Base-by-base conservation (phyloP, 1,284 basidiomycete species). In the Pisolithus thermaeus region DNA sequence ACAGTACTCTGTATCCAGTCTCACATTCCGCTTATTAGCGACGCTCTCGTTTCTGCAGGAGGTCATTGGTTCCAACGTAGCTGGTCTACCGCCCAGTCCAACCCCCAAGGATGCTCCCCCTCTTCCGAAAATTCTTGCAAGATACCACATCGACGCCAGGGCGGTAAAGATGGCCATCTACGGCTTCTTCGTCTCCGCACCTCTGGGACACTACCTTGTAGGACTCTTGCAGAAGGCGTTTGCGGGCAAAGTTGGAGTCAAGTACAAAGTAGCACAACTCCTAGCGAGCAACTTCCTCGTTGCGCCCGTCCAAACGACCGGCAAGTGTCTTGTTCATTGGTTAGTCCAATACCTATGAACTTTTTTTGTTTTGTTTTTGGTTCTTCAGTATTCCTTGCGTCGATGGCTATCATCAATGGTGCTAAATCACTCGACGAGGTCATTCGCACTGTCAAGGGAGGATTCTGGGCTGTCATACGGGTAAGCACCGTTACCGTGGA, bases 331-430 rank as follows among this genome's bases (percentile, higher is more conserved):
- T n/a, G 0, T 16, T 18, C 45, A 40, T 16, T 43, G 46, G 40
- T n/a, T 30, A 23, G 27, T 32, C 20, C 16, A 39, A 4, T 38
- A 28, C 27, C 27, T 46, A 42, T 12, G 38, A 18, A 12, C 16
- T 44, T 11, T 32, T 27, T 75, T 75, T 11, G 28, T 30, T 32
- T 27, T 75, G 75, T 11, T 32, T 20, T 20, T 20, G 27, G 2
- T 45, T 25, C 38, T 37, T 16, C 45, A 81, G 80, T 73, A 3
- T 83, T 84, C 67, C 75, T 94, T 46, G 73, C 83, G 0, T 90
- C 82, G 44, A 88, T 92, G 83, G 89, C 91, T 5, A 70, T 93
- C 47, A 92, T 96, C 59, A 88, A 87, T 59, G 92, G 92, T 40
- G 89, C 88, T 12, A 80, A 78, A 59, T 80, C 83, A 2, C 58